Evolutionary conservation across 495 filamentous ascomycete genomes (phyloP), one percentile per base, ranked within the genome.

Genomic region (Choiromyces venosus): DNA sequence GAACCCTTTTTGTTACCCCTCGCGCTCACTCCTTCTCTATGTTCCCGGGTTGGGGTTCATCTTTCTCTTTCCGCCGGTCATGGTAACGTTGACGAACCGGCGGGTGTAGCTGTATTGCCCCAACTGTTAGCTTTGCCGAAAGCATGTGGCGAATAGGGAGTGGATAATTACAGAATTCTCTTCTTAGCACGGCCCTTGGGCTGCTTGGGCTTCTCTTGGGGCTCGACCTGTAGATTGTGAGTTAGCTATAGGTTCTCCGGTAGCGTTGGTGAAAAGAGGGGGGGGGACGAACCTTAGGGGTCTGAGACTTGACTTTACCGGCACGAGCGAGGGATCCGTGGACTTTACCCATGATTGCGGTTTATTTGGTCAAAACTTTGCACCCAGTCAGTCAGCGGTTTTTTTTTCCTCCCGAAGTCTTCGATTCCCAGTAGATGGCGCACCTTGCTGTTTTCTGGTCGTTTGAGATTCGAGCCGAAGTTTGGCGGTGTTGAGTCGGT

Each of bases 31-130:
- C 65, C 68, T 10, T 19, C 19, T 70, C 36, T 86, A 88, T 65
- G 86, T 76, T 66, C 85, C 85, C 46, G 87, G 88, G 84, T 88
- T 89, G 79, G 87, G 87, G 86, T 89, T 89, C 87, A 89, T 89
- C 94, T 98, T 98, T 85, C 95, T 88, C 94, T 99, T 99, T 85
- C 95, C 95, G 85, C 95, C 95, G 73, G 95, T 97, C 89, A 97
- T 87, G 81, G 93, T 96, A 83, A 99, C 94, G 88, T 98, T 99
- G 78, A 99, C 96, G 89, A 99, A 99, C 79, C 95, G 93, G 84
- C 95, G 91, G 80, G 93, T 98, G 88, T 99, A 99, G 80, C 93
- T 98, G 88, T 96, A 97, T 68, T 65, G 36, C 46, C 66, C 66
- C 39, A 38, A 25, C 16, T 61, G 29, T 21, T 33, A 19, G 64